Percentiles rank a stretch among this genome's conserved stretches.
Evolutionary conservation across 371 early-diverging fungal genomes (phyloP).

Genomic region (Zychaea mexicana): DNA sequence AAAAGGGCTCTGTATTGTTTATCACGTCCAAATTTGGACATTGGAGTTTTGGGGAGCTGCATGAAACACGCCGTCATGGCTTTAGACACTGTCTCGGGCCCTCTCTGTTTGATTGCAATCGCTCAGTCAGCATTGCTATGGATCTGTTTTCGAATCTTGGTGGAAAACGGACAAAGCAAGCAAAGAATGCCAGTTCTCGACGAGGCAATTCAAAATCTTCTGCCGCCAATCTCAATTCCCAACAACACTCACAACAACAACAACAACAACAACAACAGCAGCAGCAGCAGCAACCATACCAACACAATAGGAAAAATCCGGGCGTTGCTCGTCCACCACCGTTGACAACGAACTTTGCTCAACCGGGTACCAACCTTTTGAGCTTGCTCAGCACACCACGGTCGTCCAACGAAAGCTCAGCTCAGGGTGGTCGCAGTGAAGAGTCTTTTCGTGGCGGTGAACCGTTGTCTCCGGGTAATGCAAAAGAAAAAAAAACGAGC

Average conservation of each 20-base stretch:
- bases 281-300: neutral
- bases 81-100: neutral
- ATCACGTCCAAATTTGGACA: conserved; percentile 7
- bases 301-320: neutral
- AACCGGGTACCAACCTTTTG: neutral
- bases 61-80: conserved; percentile 8
- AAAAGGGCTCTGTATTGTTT: conserved; percentile 3
- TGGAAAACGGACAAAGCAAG: conserved; percentile 10
- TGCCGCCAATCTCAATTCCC: too few relatives aligned
- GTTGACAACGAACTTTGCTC: conserved; percentile 11
- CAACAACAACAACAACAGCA: conserved; percentile 12
- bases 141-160: conserved; percentile 18
- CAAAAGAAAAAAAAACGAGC: neutral
- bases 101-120: neutral
- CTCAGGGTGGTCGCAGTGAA: neutral
- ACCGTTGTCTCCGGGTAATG: conserved; percentile 3
- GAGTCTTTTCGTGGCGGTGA: neutral
- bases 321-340: conserved; percentile 7
- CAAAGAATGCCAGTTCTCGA: neutral
- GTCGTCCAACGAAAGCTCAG: neutral
- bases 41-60: neutral
- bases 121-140: neutral
- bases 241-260: neutral
- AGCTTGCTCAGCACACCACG: neutral
- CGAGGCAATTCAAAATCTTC: neutral